Evolutionary conservation across 2,329 filamentous ascomycete species (phyloP), one percentile per base, ranked within the genome.

Genomic region (Colletotrichum sansevieriae): DNA sequence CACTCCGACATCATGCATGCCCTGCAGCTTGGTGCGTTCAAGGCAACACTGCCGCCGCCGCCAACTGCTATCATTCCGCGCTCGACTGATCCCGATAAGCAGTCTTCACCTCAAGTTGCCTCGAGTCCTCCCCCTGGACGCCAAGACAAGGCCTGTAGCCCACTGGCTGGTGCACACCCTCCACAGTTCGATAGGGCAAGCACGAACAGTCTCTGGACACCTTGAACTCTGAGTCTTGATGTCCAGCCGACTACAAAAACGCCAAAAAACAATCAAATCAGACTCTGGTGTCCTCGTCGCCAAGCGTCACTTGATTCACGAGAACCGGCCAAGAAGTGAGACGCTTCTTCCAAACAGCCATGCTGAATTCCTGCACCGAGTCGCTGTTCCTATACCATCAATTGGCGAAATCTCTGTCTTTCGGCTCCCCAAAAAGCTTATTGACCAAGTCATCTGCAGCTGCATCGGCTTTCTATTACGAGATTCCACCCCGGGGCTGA

Each of bases 281-380:
- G 37, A 39, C 37, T n/a, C n/a, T n/a, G n/a, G n/a, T n/a, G n/a
- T 46, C 43, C 13, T 46, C 43, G 43, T 46, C n/a, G 43, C 43
- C n/a, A 46, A 46, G 15, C 7, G 43, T 46, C n/a, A n/a, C n/a
- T n/a, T n/a, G n/a, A n/a, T n/a, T n/a, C n/a, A n/a, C n/a, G n/a
- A n/a, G n/a, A n/a, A n/a, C n/a, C n/a, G n/a, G n/a, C n/a, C n/a
- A n/a, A n/a, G n/a, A n/a, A n/a, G n/a, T n/a, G n/a, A n/a, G n/a
- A n/a, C n/a, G n/a, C n/a, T n/a, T n/a, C n/a, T n/a, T n/a, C n/a
- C n/a, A n/a, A n/a, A n/a, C n/a, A 46, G 43, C 2, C 43, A 46
- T 18, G 15, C 13, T 46, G 15, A 15, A 18, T 46, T 46, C 43
- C 6, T 46, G 43, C 43, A 18, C 43, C 43, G 43, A 46, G 43